Conservation (phyloP, 2,329 filamentous ascomycete genomes). For the Arthroderma sp. region DNA sequence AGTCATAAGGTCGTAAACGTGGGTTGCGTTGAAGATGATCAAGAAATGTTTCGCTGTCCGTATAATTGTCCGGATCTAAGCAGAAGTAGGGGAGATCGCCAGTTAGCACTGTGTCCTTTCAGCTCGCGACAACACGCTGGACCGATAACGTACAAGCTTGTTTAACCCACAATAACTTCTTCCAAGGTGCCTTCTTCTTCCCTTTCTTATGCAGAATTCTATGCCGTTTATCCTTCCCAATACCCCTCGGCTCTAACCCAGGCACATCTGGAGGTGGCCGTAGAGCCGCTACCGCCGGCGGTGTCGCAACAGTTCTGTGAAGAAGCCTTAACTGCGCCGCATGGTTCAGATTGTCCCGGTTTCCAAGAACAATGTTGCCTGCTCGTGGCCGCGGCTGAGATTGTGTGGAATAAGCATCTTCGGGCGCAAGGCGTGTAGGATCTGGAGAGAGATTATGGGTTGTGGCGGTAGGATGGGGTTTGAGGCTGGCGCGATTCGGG, state of each 20-base stretch:
- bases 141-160: conserved; percentile 59
- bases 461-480: conserved; percentile 13
- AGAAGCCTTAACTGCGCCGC: conserved; percentile 21
- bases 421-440: conserved; percentile 61
- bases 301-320: conserved; percentile 30
- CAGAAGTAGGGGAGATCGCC: neutral
- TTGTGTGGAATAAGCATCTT: conserved; percentile 61
- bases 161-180: conserved; percentile 96
- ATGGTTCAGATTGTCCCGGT: conserved; percentile 20
- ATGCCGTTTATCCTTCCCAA: conserved; percentile 35
- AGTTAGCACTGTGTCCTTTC: neutral
- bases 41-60: conserved; percentile 90
- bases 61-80: conserved; percentile 93
- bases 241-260: conserved; percentile 19
- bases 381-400: conserved; percentile 45
- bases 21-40: conserved; percentile 93
- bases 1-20: conserved; percentile 85
- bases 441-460: conserved; percentile 34
- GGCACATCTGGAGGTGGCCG: conserved; percentile 28
- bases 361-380: conserved; percentile 11
- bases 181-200: conserved; percentile 64
- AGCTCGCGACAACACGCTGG: neutral
- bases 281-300: conserved; percentile 27
- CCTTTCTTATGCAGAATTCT: conserved; percentile 52
- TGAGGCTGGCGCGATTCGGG: conserved; percentile 28